Evolutionary conservation across 164 flowering plant species (phyloP), one percentile per base, ranked within the genome.

Genomic region (Stephania cephalantha): DNA sequence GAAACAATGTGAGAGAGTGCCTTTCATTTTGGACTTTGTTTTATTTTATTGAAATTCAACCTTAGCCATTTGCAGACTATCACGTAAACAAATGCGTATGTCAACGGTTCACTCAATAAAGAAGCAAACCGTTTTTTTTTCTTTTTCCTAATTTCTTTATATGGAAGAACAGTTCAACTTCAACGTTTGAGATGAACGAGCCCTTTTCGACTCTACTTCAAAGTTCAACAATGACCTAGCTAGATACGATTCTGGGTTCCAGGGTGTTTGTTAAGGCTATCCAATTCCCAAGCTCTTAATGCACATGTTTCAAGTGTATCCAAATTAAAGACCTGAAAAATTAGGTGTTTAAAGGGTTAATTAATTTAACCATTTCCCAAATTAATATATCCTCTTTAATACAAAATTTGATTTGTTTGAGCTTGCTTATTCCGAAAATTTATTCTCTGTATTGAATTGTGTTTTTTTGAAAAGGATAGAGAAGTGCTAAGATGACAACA

Each of bases 81-180:
- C 77, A 70, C 77, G 42, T 18, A 74, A 68, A 18, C 50, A 15
- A 74, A 52, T 71, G 65, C n/a, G 30, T 74, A 79, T 77, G 84
- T 82, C 81, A 82, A 82, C 84, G 61, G 68, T 70, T 35, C 70
- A 66, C 70, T 61, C 45, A 11, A 25, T 25, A 25, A 42, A 78
- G 73, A 73, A 72, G 50, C 70, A 71, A 31, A 13, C 42, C 52
- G 7, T 50, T 11, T 48, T 48, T 12, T 71, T 45, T 22, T 20
- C n/a, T n/a, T 9, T 31, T 50, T 35, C 20, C 46, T 25, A 25
- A 25, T 25, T 70, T 45, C 20, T 17, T 13, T 46, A 69, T 25
- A 58, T 45, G 46, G 58, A 65, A 10, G 75, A 75, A 79, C 52
- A 18, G 58, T 79, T 75, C 81, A 79, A 78, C 77, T 75, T 75